Conservation (phyloP, 164 flowering plant genomes). For the Vitis rotundifolia region DNA sequence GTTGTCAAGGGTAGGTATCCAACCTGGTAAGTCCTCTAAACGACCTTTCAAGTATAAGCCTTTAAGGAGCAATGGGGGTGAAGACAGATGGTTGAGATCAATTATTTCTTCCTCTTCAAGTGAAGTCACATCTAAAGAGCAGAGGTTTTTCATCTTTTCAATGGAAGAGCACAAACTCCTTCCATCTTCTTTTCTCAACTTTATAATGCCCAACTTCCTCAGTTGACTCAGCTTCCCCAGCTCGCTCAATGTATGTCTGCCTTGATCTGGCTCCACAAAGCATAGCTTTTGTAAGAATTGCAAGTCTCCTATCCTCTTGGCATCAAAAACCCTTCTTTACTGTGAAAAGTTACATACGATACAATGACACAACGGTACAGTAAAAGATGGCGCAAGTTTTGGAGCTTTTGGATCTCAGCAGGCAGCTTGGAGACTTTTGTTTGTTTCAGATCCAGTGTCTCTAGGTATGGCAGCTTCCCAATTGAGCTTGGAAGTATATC, state of each 20-base stretch:
- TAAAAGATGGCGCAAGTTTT: slow-evolving; percentile 7
- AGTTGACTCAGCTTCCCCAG: slow-evolving; percentile 9
- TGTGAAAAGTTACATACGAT: not conserved
- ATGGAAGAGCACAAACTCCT: slow-evolving; percentile 5
- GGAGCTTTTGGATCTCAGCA: not conserved
- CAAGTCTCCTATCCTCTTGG: not conserved
- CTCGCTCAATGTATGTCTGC: not conserved
- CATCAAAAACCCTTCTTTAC: not conserved
- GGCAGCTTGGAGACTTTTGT: slow-evolving; percentile 4
- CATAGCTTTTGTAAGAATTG: slow-evolving; percentile 2
- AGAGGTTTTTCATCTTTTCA: slow-evolving; percentile 4
- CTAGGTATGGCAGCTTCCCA: slow-evolving; percentile 7
- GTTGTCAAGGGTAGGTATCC: slow-evolving; percentile 1
- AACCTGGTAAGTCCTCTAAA: slow-evolving; percentile 3
- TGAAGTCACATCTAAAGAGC: not conserved
- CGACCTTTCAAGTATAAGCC: not conserved
- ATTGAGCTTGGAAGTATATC: not conserved
- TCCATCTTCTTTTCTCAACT: slow-evolving; percentile 2
- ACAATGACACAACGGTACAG: not conserved
- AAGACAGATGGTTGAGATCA: not conserved
- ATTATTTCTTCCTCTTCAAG: not conserved
- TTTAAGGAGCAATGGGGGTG: slow-evolving; percentile 7
- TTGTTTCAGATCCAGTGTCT: slow-evolving; percentile 10
- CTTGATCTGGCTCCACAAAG: slow-evolving; percentile 5
- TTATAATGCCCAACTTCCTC: not conserved